Percentiles rank a stretch among this genome's conserved stretches.
phyloP scores from a whole-genome alignment of 805 yeast species.

The Priceomyces carsonii region DNA sequence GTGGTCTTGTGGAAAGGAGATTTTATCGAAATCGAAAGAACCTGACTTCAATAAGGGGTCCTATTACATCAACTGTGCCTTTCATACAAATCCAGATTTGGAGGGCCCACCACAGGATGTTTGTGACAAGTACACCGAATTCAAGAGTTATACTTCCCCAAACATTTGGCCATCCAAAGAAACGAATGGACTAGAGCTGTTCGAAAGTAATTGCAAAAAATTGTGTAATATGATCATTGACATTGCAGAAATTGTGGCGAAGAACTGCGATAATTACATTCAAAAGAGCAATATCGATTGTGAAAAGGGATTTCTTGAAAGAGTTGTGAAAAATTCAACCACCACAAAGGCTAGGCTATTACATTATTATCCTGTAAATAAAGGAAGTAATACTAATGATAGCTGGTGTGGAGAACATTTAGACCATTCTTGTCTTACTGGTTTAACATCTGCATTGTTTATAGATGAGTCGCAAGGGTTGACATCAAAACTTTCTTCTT shows the following conservation, averaged over 20 bases:
- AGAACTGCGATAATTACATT: slow-evolving; percentile 52
- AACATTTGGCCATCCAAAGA: slow-evolving; percentile 52
- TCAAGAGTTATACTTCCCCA: slow-evolving; percentile 47
- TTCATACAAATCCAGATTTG: slow-evolving; percentile 40
- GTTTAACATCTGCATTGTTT: slow-evolving; percentile 55
- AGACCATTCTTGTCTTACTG: slow-evolving; percentile 63
- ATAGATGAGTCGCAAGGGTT: slow-evolving; percentile 37
- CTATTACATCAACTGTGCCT: slow-evolving; percentile 59
- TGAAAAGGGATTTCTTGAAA: slow-evolving; percentile 37
- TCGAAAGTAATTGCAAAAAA: slow-evolving; percentile 36
- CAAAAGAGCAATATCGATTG: slow-evolving; percentile 25
- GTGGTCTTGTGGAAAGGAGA: slow-evolving; percentile 62
- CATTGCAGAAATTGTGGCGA: slow-evolving; percentile 51
- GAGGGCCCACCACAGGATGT: slow-evolving; percentile 49
- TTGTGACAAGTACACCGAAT: slow-evolving; percentile 27
- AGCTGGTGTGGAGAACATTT: slow-evolving; percentile 66
- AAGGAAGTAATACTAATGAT: slow-evolving; percentile 12
- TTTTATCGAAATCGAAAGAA: slow-evolving; percentile 37
- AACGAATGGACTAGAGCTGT: slow-evolving; percentile 24
- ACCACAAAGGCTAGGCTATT: slow-evolving; percentile 59
- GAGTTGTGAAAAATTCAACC: slow-evolving; percentile 49
- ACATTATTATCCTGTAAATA: slow-evolving; percentile 48
- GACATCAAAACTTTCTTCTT: slow-evolving; percentile 20
- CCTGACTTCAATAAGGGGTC: slow-evolving; percentile 58
- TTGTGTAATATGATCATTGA: slow-evolving; percentile 48